Base-by-base conservation (phyloP, 371 early-diverging fungal species). In the Chytridiales sp. region DNA sequence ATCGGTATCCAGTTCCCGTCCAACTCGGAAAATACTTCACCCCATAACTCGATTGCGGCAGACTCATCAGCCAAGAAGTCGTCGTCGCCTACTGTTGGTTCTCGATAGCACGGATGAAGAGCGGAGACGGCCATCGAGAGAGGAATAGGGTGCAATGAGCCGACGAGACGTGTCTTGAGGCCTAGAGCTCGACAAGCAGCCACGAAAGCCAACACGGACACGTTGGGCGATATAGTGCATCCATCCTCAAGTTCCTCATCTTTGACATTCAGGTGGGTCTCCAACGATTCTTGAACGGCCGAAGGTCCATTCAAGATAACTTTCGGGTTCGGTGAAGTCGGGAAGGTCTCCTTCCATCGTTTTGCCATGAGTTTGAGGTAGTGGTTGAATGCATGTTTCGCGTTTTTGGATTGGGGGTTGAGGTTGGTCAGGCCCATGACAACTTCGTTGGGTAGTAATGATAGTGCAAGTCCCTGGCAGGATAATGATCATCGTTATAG, bases 71-170 rank as follows among this genome's bases (percentile, higher is more conserved):
- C 29, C 50, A 44, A 26, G n/a, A n/a, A n/a, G n/a, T n/a, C n/a
- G 22, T 27, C 39, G 31, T 27, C 11, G 49, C 34, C 17, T 29
- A 38, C 6, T 34, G 41, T 15, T 24, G 34, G 41, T 11, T 32
- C n/a, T 21, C 32, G 1, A 26, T 31, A 34, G 34, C 26, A 9
- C 2, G 3, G 2, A n/a, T n/a, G n/a, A 8, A 61, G 47, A 11
- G 61, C 61, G 9, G 53, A 26, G 11, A 34, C 22, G 3, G 70
- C 47, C 11, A 70, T 47, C 6, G 70, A 70, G 11, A 87, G 80
- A 0, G 87, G 72, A 4, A 85, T 58, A 0, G 88, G 83, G 34
- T 87, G 87, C 2, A 90, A 57, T 3, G 90, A 87, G 36, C 75
- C 77, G 2, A 90, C 76, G 5, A 90, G 62, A 15, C 90, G 76